phyloP scores from a whole-genome alignment of 2,329 filamentous ascomycete genomes.

The Xylaria sp. region DNA sequence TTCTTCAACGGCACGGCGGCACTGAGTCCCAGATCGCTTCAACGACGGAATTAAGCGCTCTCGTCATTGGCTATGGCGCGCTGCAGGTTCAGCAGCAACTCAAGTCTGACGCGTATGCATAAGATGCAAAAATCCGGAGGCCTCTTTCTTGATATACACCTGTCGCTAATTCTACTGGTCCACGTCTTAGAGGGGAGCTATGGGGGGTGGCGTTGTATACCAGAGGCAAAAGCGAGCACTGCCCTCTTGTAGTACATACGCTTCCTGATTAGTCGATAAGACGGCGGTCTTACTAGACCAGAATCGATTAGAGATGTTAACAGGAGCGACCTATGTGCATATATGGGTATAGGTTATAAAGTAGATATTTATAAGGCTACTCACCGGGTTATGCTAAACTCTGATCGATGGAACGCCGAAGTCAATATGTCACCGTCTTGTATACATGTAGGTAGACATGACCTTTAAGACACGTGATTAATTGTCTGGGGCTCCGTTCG shows the following conservation, averaged over 20 bases:
- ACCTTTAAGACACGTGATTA: background rate
- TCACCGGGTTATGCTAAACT: background rate
- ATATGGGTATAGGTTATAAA: background rate
- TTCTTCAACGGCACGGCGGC: background rate
- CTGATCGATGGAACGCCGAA: background rate
- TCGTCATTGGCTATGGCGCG: background rate
- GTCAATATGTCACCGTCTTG: background rate
- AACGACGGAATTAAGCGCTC: background rate
- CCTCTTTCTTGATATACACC: constrained; percentile 17
- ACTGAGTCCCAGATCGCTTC: background rate
- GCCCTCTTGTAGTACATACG: constrained; percentile 13
- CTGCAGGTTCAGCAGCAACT: background rate
- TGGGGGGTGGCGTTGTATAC: constrained; percentile 29
- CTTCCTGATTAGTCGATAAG: constrained; percentile 7
- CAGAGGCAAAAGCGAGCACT: constrained; percentile 15
- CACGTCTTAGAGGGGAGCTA: constrained; percentile 14
- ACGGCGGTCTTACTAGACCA: constrained; percentile 1
- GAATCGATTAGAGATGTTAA: background rate
- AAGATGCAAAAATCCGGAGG: constrained; percentile 21
- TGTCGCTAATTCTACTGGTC: constrained; percentile 20
- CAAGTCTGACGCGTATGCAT: background rate
- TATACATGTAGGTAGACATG: too few relatives aligned
- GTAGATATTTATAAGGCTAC: background rate
- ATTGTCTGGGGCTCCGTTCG: background rate
- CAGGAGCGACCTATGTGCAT: too few relatives aligned